Conservation (phyloP, 1,139 yeast species). For the Hemisphaericaspora lyxosophila region DNA sequence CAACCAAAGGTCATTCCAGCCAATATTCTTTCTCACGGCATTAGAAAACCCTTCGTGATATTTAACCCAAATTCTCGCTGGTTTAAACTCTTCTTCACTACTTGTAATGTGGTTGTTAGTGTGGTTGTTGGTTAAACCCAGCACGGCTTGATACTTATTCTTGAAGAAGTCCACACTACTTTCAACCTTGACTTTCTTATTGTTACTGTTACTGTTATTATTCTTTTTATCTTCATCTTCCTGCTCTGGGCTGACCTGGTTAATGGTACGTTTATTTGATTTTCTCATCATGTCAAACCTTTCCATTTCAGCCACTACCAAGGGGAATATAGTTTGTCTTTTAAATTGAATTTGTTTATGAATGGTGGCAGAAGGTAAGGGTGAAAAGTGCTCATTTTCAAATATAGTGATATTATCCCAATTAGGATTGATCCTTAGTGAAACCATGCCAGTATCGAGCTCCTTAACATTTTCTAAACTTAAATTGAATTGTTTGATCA, state of each 20-base stretch:
- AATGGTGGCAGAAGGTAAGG: constrained; percentile 15
- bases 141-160: constrained; percentile 31
- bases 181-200: constrained; percentile 25
- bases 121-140: constrained; percentile 6
- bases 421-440: constrained; percentile 36
- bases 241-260: constrained; percentile 18
- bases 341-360: constrained; percentile 27
- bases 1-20: constrained; percentile 81
- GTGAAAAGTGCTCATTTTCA: constrained; percentile 24
- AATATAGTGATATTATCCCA: constrained; percentile 35
- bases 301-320: constrained; percentile 44
- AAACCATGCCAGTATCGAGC: constrained; percentile 29
- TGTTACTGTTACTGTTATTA: no score
- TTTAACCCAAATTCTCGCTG: constrained; percentile 76
- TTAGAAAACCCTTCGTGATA: constrained; percentile 92
- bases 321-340: constrained; percentile 39
- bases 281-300: constrained; percentile 22
- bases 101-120: constrained; percentile 8
- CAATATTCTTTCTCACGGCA: constrained; percentile 84
- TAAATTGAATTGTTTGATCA: constrained; percentile 29
- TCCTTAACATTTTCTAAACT: constrained; percentile 36
- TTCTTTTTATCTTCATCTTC: constrained; percentile 23
- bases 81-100: constrained; percentile 15
- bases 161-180: constrained; percentile 44
- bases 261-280: constrained; percentile 31